Evolutionary conservation across 306 rosid species (phyloP), one percentile per base, ranked within the genome.

Genomic region (Medicago ruthenica): DNA sequence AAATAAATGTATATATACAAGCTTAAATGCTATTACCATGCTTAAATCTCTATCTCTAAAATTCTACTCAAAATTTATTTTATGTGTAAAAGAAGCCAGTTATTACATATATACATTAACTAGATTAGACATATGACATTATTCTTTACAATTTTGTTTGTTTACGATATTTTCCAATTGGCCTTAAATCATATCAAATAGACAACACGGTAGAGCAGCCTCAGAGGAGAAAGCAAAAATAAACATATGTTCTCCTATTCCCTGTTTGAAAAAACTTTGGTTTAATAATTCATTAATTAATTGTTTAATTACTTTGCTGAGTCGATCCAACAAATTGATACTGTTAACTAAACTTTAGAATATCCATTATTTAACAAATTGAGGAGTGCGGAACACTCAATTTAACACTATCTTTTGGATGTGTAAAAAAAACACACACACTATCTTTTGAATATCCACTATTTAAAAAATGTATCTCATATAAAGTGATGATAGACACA

Each of bases 121-220:
- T 4, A 53, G 66, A 79, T 31, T 31, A 31, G 36, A 31, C 36
- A 31, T 64, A 50, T 14, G 55, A 6, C 37, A 78, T 72, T 66
- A 61, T 48, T 74, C 77, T 65, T 59, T n/a, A 6, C 54, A 60
- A 36, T 74, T 74, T 79, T 83, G 78, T 83, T 79, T 83, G 78
- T 79, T 70, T 74, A 37, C 50, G 36, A 40, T 48, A 78, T 48
- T 82, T 68, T 27, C 67, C 47, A 53, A 75, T 8, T 60, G 22
- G 4, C 48, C 40, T 10, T 74, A n/a, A n/a, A 60, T 62, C 63
- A 22, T 60, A 18, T 73, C 73, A 37, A 72, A 66, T 50, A 55
- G 82, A 67, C 82, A 77, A 27, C 76, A 73, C 63, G 42, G 59
- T 14, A 39, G 9, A 77, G 80, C 83, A 69, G 86, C 77, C 86